A percentile compares a stretch with the other conserved stretches of the same genome.
phyloP scores from a whole-genome alignment of 495 filamentous ascomycete genomes.

The Pyrenula massariospora region DNA sequence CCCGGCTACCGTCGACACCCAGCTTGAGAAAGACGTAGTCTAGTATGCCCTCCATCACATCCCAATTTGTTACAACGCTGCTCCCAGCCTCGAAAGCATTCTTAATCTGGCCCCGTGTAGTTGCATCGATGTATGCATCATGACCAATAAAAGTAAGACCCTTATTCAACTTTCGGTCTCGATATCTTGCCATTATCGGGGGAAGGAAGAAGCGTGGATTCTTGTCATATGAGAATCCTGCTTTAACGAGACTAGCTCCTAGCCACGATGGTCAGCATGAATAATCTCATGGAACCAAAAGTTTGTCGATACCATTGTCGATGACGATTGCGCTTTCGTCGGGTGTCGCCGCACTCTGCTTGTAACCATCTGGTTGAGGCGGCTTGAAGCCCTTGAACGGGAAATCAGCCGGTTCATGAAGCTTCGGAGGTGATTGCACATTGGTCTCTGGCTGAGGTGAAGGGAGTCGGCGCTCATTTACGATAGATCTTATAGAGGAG shows the following conservation, averaged over 20 bases:
- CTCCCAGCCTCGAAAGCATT: constrained; percentile 84
- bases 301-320: constrained; percentile 67
- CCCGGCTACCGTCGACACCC: constrained; percentile 63
- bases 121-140: constrained; percentile 89
- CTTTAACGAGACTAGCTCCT: constrained; percentile 83
- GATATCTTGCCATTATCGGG: constrained; percentile 85
- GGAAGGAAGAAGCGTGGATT: constrained; percentile 67
- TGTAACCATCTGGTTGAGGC: constrained; percentile 55
- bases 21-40: constrained; percentile 91
- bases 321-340: constrained; percentile 76
- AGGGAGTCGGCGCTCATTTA: constrained; percentile 15
- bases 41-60: constrained; percentile 84
- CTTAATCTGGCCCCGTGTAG: constrained; percentile 77
- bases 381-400: constrained; percentile 65
- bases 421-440: constrained; percentile 29
- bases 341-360: constrained; percentile 42
- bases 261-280: background rate
- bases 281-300: background rate
- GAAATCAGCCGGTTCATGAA: constrained; percentile 53
- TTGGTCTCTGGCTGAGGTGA: background rate
- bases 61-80: constrained; percentile 92
- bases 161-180: constrained; percentile 81
- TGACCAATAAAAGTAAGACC: constrained; percentile 83
- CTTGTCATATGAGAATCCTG: constrained; percentile 88
- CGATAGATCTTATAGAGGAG: constrained; percentile 28